Conservation (phyloP, 2,329 filamentous ascomycete species). For the Aspergillus terreus region DNA sequence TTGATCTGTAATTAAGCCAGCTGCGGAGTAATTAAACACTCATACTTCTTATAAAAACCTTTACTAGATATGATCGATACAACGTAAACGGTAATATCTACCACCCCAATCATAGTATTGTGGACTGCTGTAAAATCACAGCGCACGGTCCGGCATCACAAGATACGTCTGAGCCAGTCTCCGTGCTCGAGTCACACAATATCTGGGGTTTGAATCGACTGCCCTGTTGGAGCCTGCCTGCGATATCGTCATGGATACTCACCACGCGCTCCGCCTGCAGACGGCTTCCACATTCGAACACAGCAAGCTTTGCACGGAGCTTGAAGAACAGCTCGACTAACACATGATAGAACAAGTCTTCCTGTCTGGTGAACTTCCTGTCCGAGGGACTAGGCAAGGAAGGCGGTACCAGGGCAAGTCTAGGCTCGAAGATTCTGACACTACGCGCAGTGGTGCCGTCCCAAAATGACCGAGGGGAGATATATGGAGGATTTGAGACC, state of each 20-base stretch:
- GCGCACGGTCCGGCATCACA: no score
- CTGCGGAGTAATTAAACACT: no score
- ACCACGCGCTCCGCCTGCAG: conserved; percentile 31
- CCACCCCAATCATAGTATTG: no score
- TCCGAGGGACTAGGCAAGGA: neutral
- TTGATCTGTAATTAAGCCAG: no score
- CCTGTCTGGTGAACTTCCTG: conserved; percentile 9
- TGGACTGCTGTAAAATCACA: no score
- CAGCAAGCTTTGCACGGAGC: conserved; percentile 23
- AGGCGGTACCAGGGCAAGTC: conserved; percentile 69
- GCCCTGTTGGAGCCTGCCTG: neutral
- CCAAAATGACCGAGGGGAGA: conserved; percentile 62
- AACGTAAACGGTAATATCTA: no score
- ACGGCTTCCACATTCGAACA: conserved; percentile 37
- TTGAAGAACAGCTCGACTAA: conserved; percentile 26
- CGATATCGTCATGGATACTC: conserved; percentile 12
- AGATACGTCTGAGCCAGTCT: no score
- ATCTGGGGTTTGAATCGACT: no score
- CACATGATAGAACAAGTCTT: conserved; percentile 35
- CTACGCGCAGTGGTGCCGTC: conserved; percentile 62
- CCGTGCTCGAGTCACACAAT: no score
- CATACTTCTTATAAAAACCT: no score
- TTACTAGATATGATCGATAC: no score
- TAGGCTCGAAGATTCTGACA: conserved; percentile 78
- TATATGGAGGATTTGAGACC: conserved; percentile 87